These are phyloP conservation scores for Fusarium penzigii DNA, from an alignment of 2,329 filamentous ascomycete species.

Conservation along the genomic window DNA sequence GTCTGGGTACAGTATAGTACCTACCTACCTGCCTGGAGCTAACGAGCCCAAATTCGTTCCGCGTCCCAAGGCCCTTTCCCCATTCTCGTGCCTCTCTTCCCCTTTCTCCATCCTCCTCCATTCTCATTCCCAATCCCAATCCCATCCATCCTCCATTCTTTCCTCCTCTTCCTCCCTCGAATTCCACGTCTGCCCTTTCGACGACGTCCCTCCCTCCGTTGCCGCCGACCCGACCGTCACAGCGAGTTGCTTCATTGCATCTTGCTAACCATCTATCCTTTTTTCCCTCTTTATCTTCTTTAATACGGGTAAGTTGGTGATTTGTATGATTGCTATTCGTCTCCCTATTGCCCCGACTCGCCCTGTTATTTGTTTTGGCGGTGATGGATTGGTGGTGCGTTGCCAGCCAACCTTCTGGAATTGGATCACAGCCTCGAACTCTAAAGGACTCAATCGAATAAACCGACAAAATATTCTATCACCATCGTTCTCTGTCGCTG, in stretches of 20 bases:
- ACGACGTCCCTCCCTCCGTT: conserved; percentile 20
- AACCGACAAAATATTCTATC: not conserved
- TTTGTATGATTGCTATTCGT: conserved; percentile 6
- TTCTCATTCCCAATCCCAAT: conserved; percentile 15
- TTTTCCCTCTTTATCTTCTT: conserved; percentile 23
- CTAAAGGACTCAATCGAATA: not conserved
- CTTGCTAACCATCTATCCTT: conserved; percentile 2
- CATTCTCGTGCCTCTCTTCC: conserved; percentile 23
- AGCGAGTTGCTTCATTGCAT: conserved; percentile 17
- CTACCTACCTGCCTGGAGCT: too few relatives aligned
- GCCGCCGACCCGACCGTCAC: conserved; percentile 15
- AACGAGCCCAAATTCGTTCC: not conserved
- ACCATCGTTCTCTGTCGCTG: not conserved
- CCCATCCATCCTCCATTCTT: conserved; percentile 26
- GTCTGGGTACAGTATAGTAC: too few relatives aligned
- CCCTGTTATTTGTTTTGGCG: not conserved
- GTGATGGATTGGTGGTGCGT: not conserved
- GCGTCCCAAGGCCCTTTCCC: conserved; percentile 4
- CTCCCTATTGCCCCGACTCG: not conserved
- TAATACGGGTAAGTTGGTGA: conserved; percentile 18
- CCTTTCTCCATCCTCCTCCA: conserved; percentile 26
- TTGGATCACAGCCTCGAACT: not conserved
- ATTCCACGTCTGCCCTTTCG: conserved; percentile 20
- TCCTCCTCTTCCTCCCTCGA: conserved; percentile 16
- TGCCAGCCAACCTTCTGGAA: not conserved